phyloP scores from a whole-genome alignment of 208 protist genomes.

The Trypanosoma rangeli region DNA sequence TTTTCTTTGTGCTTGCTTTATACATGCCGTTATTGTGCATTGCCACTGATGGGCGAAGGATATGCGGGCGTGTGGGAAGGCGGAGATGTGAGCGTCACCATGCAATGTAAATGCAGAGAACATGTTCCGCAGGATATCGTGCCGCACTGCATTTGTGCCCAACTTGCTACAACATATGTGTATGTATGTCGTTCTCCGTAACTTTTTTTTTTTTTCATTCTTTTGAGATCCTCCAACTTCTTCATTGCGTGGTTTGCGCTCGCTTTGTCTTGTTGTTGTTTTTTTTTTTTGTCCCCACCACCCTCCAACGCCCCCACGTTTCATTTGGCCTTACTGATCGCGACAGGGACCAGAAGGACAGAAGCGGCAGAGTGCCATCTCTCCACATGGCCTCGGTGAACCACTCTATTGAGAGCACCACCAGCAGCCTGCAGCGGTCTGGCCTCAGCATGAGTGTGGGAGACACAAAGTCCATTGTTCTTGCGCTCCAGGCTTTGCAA shows the following conservation, averaged over 20 bases:
- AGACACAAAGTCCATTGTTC: conserved; percentile 90
- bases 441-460: conserved; percentile 87
- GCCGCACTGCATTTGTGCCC: neutral
- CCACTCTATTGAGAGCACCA: conserved; percentile 58
- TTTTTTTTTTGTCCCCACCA: neutral
- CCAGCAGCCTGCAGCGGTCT: conserved; percentile 82
- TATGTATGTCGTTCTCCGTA: neutral
- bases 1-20: too few relatives aligned
- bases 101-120: neutral
- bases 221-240: neutral
- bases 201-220: neutral
- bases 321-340: neutral
- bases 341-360: neutral
- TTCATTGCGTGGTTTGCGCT: neutral
- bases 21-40: too few relatives aligned
- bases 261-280: neutral
- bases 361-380: conserved; percentile 11
- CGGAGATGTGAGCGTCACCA: neutral
- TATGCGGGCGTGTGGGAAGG: neutral
- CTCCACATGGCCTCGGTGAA: conserved; percentile 40
- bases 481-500: conserved; percentile 86
- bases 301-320: neutral
- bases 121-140: neutral
- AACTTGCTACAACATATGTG: neutral
- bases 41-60: neutral